These are phyloP conservation scores for Yamadazyma dushanensis DNA, from an alignment of 1,139 yeast genomes.

Conservation along the genomic window DNA sequence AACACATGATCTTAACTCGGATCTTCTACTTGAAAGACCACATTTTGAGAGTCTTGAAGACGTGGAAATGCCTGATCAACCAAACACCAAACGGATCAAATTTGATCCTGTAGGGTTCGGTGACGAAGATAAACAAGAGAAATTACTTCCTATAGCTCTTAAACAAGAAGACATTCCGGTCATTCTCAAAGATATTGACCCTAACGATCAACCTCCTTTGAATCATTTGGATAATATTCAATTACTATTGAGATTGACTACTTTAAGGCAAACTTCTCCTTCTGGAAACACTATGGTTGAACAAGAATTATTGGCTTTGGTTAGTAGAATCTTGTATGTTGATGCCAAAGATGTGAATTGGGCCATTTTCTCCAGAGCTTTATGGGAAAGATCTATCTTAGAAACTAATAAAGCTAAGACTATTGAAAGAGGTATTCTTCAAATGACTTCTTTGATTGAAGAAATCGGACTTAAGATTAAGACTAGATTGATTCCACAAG, in stretches of 20 bases:
- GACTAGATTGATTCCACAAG: conserved; percentile 58
- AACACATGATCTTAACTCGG: conserved; percentile 68
- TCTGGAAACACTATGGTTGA: conserved; percentile 67
- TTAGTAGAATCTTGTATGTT: conserved; percentile 65
- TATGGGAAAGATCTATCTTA: conserved; percentile 86
- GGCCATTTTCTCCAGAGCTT: conserved; percentile 76
- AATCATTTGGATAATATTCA: conserved; percentile 72
- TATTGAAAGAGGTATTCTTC: conserved; percentile 89
- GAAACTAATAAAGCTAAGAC: conserved; percentile 84
- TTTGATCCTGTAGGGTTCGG: conserved; percentile 28
- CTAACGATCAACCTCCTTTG: conserved; percentile 78
- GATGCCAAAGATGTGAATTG: conserved; percentile 58
- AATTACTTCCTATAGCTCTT: conserved; percentile 59
- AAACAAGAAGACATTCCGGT: conserved; percentile 65
- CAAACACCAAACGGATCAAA: conserved; percentile 40
- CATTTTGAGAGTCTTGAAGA: conserved; percentile 61
- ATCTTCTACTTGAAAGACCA: conserved; percentile 76
- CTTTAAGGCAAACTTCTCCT: conserved; percentile 72
- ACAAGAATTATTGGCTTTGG: conserved; percentile 78
- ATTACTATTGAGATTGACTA: conserved; percentile 64
- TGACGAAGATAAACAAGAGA: conserved; percentile 24
- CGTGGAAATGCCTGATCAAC: conserved; percentile 34
- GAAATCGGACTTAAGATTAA: conserved; percentile 76
- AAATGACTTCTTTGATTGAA: conserved; percentile 89
- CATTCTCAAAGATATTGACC: conserved; percentile 59